Percentiles rank a stretch among this genome's conserved stretches.
Conservation (phyloP, 139 green algal species). For the Ettlia oleoabundans region DNA sequence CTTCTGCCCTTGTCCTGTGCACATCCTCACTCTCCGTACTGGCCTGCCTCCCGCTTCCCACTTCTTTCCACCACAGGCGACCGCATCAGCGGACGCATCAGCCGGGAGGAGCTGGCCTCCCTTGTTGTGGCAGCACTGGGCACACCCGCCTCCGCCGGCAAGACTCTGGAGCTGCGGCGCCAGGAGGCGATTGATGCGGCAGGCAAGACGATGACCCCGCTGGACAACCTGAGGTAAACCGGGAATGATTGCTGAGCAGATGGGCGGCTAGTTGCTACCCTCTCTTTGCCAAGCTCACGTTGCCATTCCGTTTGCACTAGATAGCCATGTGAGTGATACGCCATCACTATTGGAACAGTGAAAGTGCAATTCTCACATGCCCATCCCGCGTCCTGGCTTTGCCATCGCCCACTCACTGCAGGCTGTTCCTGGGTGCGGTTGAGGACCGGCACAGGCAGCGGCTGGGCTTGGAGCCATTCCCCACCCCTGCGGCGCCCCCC, state of each 20-base stretch:
- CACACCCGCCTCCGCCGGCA: conserved; percentile 62
- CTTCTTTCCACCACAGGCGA: conserved; percentile 61
- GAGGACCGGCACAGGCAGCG: conserved; percentile 67
- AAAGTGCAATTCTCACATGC: too few species aligned
- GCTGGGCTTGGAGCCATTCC: conserved; percentile 73
- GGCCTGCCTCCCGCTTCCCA: too few species aligned
- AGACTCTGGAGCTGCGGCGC: conserved; percentile 85
- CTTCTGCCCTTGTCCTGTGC: too few species aligned
- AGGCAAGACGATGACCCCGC: conserved; percentile 51
- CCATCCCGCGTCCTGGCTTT: too few species aligned
- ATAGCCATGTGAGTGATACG: too few species aligned
- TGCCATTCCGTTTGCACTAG: too few species aligned
- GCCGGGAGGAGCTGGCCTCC: conserved; percentile 72
- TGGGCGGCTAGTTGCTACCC: too few species aligned
- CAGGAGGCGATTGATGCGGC: conserved; percentile 60
- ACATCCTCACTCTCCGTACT: too few species aligned
- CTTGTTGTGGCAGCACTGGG: conserved; percentile 50
- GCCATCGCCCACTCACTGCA: not conserved
- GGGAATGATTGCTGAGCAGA: too few species aligned
- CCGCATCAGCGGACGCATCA: conserved; percentile 62
- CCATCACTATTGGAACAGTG: too few species aligned
- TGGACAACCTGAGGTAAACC: conserved; percentile 25
- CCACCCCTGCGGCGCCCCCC: conserved; percentile 68
- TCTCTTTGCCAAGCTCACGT: too few species aligned
- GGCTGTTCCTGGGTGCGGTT: conserved; percentile 11